These are phyloP conservation scores for Chrysoporthe austroafricana DNA, from an alignment of 2,329 filamentous ascomycete genomes.

Conservation along the genomic window DNA sequence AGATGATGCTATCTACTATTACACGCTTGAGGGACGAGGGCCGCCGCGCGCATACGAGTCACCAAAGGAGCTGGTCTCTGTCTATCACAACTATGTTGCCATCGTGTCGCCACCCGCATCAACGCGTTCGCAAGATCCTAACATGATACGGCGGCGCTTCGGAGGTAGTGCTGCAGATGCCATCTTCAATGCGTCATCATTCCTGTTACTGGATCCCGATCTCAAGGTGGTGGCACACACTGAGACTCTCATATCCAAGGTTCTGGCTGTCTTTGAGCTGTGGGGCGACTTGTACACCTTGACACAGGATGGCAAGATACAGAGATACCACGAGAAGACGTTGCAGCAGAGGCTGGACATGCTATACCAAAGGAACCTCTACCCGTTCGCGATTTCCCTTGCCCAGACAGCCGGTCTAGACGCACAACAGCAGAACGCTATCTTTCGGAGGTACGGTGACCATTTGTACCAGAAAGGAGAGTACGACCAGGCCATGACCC, in stretches of 20 bases:
- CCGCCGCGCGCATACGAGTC: constrained; percentile 91
- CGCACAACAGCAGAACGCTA: constrained; percentile 80
- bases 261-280: constrained; percentile 79
- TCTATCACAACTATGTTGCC: constrained; percentile 84
- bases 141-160: constrained; percentile 71
- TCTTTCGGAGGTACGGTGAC: constrained; percentile 92
- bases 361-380: constrained; percentile 91
- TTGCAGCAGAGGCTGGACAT: constrained; percentile 91
- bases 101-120: constrained; percentile 75
- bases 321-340: constrained; percentile 86
- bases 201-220: constrained; percentile 90
- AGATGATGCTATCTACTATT: constrained; percentile 95
- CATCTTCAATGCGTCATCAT: constrained; percentile 83
- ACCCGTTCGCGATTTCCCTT: constrained; percentile 86
- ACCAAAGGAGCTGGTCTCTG: constrained; percentile 78
- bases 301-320: constrained; percentile 86
- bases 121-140: constrained; percentile 58
- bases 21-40: constrained; percentile 81
- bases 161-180: constrained; percentile 74
- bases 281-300: constrained; percentile 95
- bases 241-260: constrained; percentile 79
- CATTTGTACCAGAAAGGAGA: constrained; percentile 93
- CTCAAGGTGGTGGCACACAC: constrained; percentile 88
- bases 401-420: constrained; percentile 88
- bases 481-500: constrained; percentile 98